Conservation (phyloP, 352 stramenopile genomes). For the Pythium chondricola region DNA sequence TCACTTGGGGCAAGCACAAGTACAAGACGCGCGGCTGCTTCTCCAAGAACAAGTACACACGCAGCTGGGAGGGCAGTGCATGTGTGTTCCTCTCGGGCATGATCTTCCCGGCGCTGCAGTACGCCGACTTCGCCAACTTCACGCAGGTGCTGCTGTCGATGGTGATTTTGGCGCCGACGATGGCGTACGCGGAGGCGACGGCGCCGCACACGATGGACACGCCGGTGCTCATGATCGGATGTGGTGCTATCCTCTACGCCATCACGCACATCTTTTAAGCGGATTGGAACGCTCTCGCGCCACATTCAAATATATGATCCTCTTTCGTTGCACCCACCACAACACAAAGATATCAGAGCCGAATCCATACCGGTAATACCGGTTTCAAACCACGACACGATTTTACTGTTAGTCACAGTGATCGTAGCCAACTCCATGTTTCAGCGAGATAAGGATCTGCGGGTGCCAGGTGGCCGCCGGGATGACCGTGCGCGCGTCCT, state of each 20-base stretch:
- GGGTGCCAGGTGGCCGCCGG: conserved; percentile 19
- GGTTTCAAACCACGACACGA: background rate
- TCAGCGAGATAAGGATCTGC: conserved; percentile 41
- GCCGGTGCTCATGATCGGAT: conserved; percentile 79
- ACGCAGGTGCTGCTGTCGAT: conserved; percentile 75
- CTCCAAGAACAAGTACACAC: conserved; percentile 55
- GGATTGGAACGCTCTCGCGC: too few relatives aligned
- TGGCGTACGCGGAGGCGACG: conserved; percentile 78
- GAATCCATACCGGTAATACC: too few relatives aligned
- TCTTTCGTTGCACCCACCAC: too few relatives aligned
- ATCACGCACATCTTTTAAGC: conserved; percentile 77
- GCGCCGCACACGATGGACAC: conserved; percentile 85
- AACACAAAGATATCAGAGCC: too few relatives aligned
- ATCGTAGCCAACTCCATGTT: conserved; percentile 40
- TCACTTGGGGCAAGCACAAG: conserved; percentile 59
- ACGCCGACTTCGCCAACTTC: conserved; percentile 63
- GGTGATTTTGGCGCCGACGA: conserved; percentile 74
- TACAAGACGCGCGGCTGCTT: conserved; percentile 49
- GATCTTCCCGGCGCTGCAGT: conserved; percentile 80
- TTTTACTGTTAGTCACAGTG: too few relatives aligned
- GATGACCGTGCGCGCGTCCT: conserved; percentile 45
- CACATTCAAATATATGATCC: too few relatives aligned
- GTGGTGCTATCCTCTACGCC: conserved; percentile 69
- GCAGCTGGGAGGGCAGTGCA: conserved; percentile 46
- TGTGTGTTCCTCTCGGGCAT: conserved; percentile 72